phyloP scores from a whole-genome alignment of 225 moss, liverwort and hornwort genomes.

The Polytrichum formosum region DNA sequence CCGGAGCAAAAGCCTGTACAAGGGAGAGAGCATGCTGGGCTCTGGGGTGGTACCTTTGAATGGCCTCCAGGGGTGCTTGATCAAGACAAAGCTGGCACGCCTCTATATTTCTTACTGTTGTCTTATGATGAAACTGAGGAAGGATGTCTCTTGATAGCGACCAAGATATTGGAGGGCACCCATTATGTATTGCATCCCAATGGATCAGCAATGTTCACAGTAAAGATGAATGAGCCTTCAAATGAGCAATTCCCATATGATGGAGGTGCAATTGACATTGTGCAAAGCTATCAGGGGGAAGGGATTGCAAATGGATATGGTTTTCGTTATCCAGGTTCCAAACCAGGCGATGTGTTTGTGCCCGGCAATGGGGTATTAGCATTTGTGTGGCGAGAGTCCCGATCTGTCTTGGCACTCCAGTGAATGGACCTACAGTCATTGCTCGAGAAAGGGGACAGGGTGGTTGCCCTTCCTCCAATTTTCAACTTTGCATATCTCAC shows the following conservation, averaged over 20 bases:
- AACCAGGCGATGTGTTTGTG: too few relatives aligned
- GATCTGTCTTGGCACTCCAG: slow-evolving; percentile 34
- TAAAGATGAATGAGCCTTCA: slow-evolving; percentile 46
- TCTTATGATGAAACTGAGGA: slow-evolving; percentile 54
- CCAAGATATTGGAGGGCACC: slow-evolving; percentile 59
- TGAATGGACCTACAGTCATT: slow-evolving; percentile 40
- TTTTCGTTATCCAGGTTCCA: slow-evolving; percentile 57
- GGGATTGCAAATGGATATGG: slow-evolving; percentile 64
- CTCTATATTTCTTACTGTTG: slow-evolving; percentile 48
- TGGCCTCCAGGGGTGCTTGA: slow-evolving; percentile 42
- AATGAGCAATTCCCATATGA: slow-evolving; percentile 49
- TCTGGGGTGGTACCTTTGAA: slow-evolving; percentile 64
- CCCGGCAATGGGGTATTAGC: slow-evolving; percentile 39
- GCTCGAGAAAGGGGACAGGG: slow-evolving; percentile 47
- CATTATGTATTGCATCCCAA: slow-evolving; percentile 57
- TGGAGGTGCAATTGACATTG: slow-evolving; percentile 33
- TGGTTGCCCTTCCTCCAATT: slow-evolving; percentile 45
- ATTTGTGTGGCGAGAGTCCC: slow-evolving; percentile 63
- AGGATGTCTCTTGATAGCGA: slow-evolving; percentile 50
- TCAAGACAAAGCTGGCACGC: slow-evolving; percentile 35
- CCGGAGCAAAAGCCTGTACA: slow-evolving; percentile 43
- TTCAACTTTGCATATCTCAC: slow-evolving; percentile 65
- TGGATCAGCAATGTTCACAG: slow-evolving; percentile 67
- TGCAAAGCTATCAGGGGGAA: slow-evolving; percentile 49
- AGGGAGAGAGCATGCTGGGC: slow-evolving; percentile 47